Evolutionary conservation across 208 protist species (phyloP).

Genomic region (Leishmania braziliensis): DNA sequence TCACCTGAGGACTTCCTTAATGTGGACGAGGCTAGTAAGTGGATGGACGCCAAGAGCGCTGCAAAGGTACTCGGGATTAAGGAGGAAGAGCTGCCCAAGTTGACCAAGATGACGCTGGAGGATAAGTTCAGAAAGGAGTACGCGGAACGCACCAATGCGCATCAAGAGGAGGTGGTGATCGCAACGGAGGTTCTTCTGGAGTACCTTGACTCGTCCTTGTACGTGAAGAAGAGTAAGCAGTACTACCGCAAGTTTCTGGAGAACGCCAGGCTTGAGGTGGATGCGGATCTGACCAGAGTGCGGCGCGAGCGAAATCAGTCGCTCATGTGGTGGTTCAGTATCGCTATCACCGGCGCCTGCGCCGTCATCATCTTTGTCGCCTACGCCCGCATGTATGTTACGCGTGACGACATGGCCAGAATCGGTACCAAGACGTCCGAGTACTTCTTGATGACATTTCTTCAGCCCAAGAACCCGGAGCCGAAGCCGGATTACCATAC

Average conservation of each 20-base stretch:
- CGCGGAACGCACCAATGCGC: constrained; percentile 49
- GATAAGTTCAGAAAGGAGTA: constrained; percentile 67
- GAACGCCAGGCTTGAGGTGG: constrained; percentile 60
- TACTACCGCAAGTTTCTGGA: constrained; percentile 84
- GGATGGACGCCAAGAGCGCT: constrained; percentile 80
- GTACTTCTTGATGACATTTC: constrained; percentile 77
- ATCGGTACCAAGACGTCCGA: constrained; percentile 62
- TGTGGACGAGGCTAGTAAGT: constrained; percentile 74
- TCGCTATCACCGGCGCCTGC: constrained; percentile 52
- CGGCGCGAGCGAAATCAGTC: constrained; percentile 34
- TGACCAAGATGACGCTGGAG: constrained; percentile 55
- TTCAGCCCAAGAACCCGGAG: constrained; percentile 79
- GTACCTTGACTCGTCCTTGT: constrained; percentile 78
- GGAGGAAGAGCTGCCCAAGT: constrained; percentile 64
- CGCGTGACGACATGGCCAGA: constrained; percentile 53
- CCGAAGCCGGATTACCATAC: constrained; percentile 82
- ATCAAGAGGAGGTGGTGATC: constrained; percentile 79
- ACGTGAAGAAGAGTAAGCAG: constrained; percentile 77
- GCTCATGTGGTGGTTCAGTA: constrained; percentile 55
- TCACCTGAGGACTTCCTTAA: constrained; percentile 71
- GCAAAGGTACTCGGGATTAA: constrained; percentile 84
- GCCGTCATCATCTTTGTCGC: constrained; percentile 57
- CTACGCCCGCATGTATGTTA: constrained; percentile 56
- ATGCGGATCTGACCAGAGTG: constrained; percentile 52
- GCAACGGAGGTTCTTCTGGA: constrained; percentile 86